These are phyloP conservation scores for Neonectria coccinea DNA, from an alignment of 2,329 filamentous ascomycete genomes.

Conservation along the genomic window DNA sequence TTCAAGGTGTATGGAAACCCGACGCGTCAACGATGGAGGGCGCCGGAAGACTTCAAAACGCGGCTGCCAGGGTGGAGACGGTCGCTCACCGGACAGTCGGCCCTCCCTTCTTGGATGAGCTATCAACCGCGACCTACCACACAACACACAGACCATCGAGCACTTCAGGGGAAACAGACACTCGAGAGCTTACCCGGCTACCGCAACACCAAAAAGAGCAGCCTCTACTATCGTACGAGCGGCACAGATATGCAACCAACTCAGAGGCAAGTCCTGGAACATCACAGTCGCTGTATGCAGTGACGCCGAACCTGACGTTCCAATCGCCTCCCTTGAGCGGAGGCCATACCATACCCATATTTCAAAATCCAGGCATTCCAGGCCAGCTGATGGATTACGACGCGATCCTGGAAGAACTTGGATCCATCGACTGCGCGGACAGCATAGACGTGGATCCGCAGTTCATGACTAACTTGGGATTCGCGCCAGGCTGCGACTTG, in stretches of 20 bases:
- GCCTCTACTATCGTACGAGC: conserved; percentile 37
- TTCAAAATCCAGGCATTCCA: conserved; percentile 36
- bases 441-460: conserved; percentile 67
- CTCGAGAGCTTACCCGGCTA: conserved; percentile 40
- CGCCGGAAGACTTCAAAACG: conserved; percentile 39
- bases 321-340: conserved; percentile 39
- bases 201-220: conserved; percentile 39
- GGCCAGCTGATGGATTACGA: conserved; percentile 59
- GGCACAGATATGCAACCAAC: conserved; percentile 36
- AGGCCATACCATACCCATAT: conserved; percentile 37
- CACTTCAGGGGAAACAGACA: conserved; percentile 38
- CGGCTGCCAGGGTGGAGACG: conserved; percentile 35
- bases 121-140: conserved; percentile 46
- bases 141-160: conserved; percentile 37
- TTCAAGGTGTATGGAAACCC: conserved; percentile 46
- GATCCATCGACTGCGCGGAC: conserved; percentile 62
- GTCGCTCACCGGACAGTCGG: conserved; percentile 30
- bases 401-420: conserved; percentile 64
- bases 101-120: conserved; percentile 43
- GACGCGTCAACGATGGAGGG: conserved; percentile 29
- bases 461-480: conserved; percentile 76
- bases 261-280: conserved; percentile 37
- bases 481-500: conserved; percentile 71
- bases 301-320: conserved; percentile 42
- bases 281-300: conserved; percentile 40